Base-by-base conservation (phyloP, 2,329 filamentous ascomycete genomes). In the Bimuria novae-zelandiae region DNA sequence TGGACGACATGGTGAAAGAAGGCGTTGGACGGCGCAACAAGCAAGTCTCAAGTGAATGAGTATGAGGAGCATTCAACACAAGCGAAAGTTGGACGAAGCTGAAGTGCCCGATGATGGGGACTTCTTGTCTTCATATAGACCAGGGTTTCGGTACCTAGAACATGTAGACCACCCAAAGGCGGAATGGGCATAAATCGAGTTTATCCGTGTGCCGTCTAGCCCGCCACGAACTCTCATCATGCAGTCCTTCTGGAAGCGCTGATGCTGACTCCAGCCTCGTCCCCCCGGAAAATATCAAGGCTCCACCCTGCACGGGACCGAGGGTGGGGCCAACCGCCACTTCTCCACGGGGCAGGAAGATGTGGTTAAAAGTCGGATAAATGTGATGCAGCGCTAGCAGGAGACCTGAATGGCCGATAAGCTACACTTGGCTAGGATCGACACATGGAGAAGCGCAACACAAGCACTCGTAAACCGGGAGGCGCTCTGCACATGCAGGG, bases 331-430 rank as follows among this genome's bases (percentile, higher is more conserved):
- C 56, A 57, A 55, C 57, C 32, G 47, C 16, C 19, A 14, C 7
- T 4, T 35, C 47, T 50, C 55, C 54, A 46, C 29, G 44, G 32
- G 41, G 43, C 19, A 42, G 49, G 54, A 50, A 54, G 46, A 52
- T 51, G 32, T 55, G 60, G 60, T 11, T 63, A 61, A 61, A n/a
- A 54, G 14, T n/a, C 54, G 58, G 51, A 36, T 61, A 61, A 62
- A 61, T 55, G 36, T 14, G 8, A 1, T 41, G 43, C 45, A 46
- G 48, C 51, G 48, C 44, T 36, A 37, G 19, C 16, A 25, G 22
- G 12, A 11, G 32, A 27, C 37, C 16, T 49, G 14, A 56, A 43
- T 58, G 59, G 55, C 52, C 48, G 27, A 48, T 16, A 16, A 16
- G 32, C 41, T 48, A 42, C 33, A 50, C 52, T 44, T 49, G 46